Percentiles rank a stretch among this genome's conserved stretches.
Conservation (phyloP, 1,284 basidiomycete genomes). For the Fomitiporia mediterranea region DNA sequence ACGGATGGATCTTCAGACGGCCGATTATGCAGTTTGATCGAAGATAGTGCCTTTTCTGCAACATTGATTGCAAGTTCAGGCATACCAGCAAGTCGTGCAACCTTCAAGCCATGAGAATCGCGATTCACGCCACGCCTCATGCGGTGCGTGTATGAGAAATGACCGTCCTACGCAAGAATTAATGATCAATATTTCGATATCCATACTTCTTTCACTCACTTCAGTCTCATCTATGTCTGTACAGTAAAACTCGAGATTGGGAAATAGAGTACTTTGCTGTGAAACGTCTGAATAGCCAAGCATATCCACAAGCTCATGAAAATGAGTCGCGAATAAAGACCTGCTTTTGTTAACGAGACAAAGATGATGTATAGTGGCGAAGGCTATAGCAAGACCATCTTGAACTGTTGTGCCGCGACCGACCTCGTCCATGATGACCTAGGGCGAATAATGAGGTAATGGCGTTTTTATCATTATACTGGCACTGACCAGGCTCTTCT, state of each 20-base stretch:
- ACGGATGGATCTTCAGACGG: slow-evolving; percentile 24
- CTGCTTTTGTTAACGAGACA: slow-evolving; percentile 71
- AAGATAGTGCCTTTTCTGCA: slow-evolving; percentile 48
- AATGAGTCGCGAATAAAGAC: slow-evolving; percentile 94
- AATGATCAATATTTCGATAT: background rate
- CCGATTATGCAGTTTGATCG: slow-evolving; percentile 31
- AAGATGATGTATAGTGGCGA: slow-evolving; percentile 84
- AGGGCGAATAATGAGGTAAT: slow-evolving; percentile 7
- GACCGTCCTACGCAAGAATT: slow-evolving; percentile 47
- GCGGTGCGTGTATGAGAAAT: slow-evolving; percentile 81
- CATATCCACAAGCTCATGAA: slow-evolving; percentile 90
- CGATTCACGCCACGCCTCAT: slow-evolving; percentile 83
- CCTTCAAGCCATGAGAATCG: slow-evolving; percentile 90
- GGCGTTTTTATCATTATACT: background rate
- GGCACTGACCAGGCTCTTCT: slow-evolving; percentile 65
- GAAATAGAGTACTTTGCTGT: slow-evolving; percentile 44
- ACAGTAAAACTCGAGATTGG: slow-evolving; percentile 78
- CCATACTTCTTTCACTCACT: slow-evolving; percentile 39
- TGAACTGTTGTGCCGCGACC: slow-evolving; percentile 91
- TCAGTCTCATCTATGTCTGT: slow-evolving; percentile 78
- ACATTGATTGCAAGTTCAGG: slow-evolving; percentile 59
- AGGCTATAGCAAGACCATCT: slow-evolving; percentile 92
- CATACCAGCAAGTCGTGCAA: slow-evolving; percentile 85
- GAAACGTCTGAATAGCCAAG: slow-evolving; percentile 50
- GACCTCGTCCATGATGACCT: slow-evolving; percentile 98